phyloP scores from a whole-genome alignment of 1,284 basidiomycete species.

The Kalmanozyma brasiliensis region DNA sequence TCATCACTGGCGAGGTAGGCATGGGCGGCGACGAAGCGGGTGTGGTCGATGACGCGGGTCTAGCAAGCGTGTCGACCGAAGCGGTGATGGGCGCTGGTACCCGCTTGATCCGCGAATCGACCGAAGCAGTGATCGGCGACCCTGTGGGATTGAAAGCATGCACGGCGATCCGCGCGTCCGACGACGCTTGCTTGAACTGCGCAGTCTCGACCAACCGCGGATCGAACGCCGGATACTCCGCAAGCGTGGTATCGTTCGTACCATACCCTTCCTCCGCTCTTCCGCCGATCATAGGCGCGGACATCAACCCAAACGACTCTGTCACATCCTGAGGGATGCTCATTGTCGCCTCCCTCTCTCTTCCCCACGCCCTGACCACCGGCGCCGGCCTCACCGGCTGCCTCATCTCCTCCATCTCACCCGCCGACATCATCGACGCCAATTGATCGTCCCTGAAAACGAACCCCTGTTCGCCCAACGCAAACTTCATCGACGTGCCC shows the following conservation, averaged over 20 bases:
- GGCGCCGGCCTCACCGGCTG: constrained; percentile 7
- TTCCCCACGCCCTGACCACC: constrained; percentile 2
- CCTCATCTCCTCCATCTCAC: constrained; percentile 15
- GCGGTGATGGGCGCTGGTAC: too few species aligned
- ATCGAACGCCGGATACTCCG: constrained; percentile 31
- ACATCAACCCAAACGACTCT: constrained; percentile 32
- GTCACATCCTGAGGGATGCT: constrained; percentile 42
- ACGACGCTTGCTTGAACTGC: neutral
- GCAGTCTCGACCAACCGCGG: constrained; percentile 9
- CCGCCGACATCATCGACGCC: constrained; percentile 20
- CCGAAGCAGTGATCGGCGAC: too few species aligned
- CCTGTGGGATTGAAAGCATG: too few species aligned
- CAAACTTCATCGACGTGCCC: constrained; percentile 31
- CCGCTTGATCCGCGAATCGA: too few species aligned
- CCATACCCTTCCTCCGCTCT: constrained; percentile 2
- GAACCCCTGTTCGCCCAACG: constrained; percentile 30
- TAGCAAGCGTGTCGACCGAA: too few species aligned
- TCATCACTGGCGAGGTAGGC: constrained; percentile 17
- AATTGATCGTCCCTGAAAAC: constrained; percentile 31
- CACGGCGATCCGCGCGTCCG: too few species aligned
- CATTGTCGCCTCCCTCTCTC: constrained; percentile 36
- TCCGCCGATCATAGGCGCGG: constrained; percentile 15
- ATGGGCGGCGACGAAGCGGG: neutral
- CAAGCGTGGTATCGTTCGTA: constrained; percentile 15
- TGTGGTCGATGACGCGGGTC: too few species aligned